Evolutionary conservation across 2,329 filamentous ascomycete genomes (phyloP), one percentile per base, ranked within the genome.

Genomic region (Pseudonectria foliicola): DNA sequence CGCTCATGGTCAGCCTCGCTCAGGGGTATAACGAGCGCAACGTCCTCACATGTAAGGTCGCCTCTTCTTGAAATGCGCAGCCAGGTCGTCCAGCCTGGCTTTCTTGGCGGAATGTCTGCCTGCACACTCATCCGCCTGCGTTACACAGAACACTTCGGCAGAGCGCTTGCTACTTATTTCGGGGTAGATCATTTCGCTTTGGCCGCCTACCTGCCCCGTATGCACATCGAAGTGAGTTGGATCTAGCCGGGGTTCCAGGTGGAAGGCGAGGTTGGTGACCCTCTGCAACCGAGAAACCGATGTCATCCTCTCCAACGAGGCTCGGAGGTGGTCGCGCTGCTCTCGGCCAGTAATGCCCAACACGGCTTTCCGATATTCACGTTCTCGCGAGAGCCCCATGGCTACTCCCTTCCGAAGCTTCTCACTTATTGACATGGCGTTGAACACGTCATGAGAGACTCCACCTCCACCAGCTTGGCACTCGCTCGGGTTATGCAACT

Each of bases 401-500:
- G 40, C 34, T 34, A 50, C 37, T 6, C 47, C 47, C 29, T 46
- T 47, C 23, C 27, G 35, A n/a, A 49, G 34, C 18, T 46, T 49
- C 15, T 48, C 47, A 6, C 34, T 25, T 10, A 43, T 30, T 8
- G 39, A 41, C 3, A 49, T 37, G 4, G 29, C 36, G 23, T 28
- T 30, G 16, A 44, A 38, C n/a, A 41, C 32, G 5, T 45, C 37
- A 6, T 33, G 23, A 21, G 21, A 14, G 8, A 6, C 18, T 13
- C 25, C 27, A 14, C 12, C 8, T 11, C 13, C 15, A 13, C 10
- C 6, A 6, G 23, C 27, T 6, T 10, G 15, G 10, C 13, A 6
- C 13, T 25, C 18, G 27, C 12, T 16, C 8, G 29, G 26, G n/a
- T 13, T 25, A 10, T 11, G 4, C 34, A 6, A 33, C 35, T 18